phyloP scores from a whole-genome alignment of 768 basidiomycete species.

The Leccinum arenicola region DNA sequence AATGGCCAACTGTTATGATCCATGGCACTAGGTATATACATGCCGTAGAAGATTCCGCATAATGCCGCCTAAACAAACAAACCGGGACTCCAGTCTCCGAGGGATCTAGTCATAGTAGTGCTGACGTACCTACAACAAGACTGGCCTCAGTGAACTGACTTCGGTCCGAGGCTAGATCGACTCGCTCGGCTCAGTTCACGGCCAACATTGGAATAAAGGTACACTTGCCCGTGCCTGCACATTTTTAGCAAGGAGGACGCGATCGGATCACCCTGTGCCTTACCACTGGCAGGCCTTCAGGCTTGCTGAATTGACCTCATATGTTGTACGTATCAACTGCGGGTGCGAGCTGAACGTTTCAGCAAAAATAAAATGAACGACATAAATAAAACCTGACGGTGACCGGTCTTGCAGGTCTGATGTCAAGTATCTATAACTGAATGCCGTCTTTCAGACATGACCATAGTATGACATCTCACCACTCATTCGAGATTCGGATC shows the following conservation, averaged over 20 bases:
- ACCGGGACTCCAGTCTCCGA: background rate
- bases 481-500: background rate
- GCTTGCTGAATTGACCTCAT: background rate
- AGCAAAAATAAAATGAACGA: background rate
- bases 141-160: background rate
- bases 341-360: background rate
- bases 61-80: background rate
- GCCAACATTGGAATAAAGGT: background rate
- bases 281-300: background rate
- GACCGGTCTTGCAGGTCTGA: no score
- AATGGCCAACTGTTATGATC: background rate
- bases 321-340: no score
- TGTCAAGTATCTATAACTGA: no score
- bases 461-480: no score
- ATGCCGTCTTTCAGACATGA: no score
- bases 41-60: background rate
- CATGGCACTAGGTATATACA: background rate
- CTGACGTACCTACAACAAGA: background rate
- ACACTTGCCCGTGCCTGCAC: background rate
- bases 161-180: background rate
- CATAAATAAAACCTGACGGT: background rate
- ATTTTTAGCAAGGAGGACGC: background rate
- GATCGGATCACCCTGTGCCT: background rate
- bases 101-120: background rate
- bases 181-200: background rate